These are phyloP conservation scores for Falciphora oryzae DNA, from an alignment of 2,329 filamentous ascomycete species.

Conservation along the genomic window DNA sequence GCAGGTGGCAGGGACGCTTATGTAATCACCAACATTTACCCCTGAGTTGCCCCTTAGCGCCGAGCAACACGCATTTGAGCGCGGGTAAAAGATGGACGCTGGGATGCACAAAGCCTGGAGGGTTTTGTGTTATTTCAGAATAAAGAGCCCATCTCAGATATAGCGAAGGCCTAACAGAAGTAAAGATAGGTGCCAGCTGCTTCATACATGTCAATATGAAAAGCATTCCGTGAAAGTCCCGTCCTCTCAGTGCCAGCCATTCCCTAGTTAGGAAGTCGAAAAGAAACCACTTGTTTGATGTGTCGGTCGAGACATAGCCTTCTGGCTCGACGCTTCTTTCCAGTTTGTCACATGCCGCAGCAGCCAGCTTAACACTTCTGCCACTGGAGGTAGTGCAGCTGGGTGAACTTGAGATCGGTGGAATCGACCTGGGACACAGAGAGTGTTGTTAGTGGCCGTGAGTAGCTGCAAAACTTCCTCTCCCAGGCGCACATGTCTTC, in stretches of 20 bases:
- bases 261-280: no score
- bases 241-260: not conserved
- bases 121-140: not conserved
- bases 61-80: not conserved
- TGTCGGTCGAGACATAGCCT: not conserved
- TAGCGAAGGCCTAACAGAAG: not conserved
- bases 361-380: slow-evolving; percentile 10
- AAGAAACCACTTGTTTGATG: not conserved
- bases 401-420: slow-evolving; percentile 24
- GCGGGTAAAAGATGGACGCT: no score
- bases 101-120: no score
- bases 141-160: not conserved
- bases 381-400: slow-evolving; percentile 25
- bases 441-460: not conserved
- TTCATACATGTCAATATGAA: not conserved
- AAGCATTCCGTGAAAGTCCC: not conserved
- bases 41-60: not conserved
- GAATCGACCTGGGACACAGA: slow-evolving; percentile 21
- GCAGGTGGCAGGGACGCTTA: not conserved
- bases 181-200: not conserved
- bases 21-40: slow-evolving; percentile 1
- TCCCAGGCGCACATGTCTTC: slow-evolving; percentile 1
- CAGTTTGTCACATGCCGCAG: not conserved
- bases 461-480: not conserved
- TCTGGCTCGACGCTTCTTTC: not conserved